phyloP scores from a whole-genome alignment of 2,329 filamentous ascomycete genomes.

The Ceratocystis cubensis region DNA sequence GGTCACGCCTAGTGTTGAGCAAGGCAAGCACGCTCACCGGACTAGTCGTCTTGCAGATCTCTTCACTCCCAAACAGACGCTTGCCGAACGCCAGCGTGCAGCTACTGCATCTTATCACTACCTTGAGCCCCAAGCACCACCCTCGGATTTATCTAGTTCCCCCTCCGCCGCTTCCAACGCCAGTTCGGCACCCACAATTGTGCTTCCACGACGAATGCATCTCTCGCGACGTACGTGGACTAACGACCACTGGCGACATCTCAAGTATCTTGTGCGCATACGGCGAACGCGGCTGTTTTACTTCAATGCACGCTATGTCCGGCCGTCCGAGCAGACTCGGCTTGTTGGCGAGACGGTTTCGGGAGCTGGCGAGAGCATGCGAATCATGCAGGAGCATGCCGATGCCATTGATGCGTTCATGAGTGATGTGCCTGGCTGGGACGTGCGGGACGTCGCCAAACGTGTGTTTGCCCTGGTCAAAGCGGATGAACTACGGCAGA shows the following conservation, averaged over 20 bases:
- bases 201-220: constrained; percentile 17
- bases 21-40: not conserved
- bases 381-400: constrained; percentile 44
- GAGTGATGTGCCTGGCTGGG: constrained; percentile 37
- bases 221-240: constrained; percentile 38
- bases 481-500: constrained; percentile 18
- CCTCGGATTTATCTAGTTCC: not conserved
- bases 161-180: constrained; percentile 24
- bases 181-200: constrained; percentile 25
- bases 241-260: constrained; percentile 40
- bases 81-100: constrained; percentile 11
- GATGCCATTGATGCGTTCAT: constrained; percentile 45
- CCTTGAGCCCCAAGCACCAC: constrained; percentile 10
- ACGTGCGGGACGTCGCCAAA: constrained; percentile 38
- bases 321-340: constrained; percentile 24
- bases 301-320: constrained; percentile 25
- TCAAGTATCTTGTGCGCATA: constrained; percentile 41
- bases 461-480: constrained; percentile 34
- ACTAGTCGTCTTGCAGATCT: constrained; percentile 13
- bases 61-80: constrained; percentile 13
- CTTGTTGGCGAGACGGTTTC: constrained; percentile 39
- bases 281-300: constrained; percentile 33
- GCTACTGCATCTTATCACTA: constrained; percentile 18
- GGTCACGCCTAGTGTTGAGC: not conserved
- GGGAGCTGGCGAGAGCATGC: constrained; percentile 36